Evolutionary conservation across 2,329 filamentous ascomycete genomes (phyloP).

Genomic region (Bimuria novae-zelandiae): DNA sequence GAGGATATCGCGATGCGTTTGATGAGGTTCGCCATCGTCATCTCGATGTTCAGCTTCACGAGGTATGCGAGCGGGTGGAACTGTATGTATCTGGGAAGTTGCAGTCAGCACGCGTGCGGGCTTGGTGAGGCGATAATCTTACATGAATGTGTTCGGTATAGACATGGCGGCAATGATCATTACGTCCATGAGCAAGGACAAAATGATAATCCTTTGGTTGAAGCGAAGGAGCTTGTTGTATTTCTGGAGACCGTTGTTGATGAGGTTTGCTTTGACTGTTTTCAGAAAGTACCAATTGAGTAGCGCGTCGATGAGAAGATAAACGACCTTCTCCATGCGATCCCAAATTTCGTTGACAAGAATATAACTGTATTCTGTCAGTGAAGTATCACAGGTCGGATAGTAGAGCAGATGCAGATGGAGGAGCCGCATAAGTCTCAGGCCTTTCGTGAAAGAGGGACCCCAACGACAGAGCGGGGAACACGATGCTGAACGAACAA

Average conservation of each 20-base stretch:
- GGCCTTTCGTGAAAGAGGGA: no score
- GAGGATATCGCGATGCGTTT: constrained; percentile 41
- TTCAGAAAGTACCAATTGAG: constrained; percentile 49
- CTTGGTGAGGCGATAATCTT: constrained; percentile 14
- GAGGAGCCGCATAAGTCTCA: no score
- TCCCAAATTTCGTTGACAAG: constrained; percentile 47
- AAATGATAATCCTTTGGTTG: constrained; percentile 55
- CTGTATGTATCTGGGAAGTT: constrained; percentile 49
- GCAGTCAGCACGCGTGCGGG: neutral
- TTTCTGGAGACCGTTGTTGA: constrained; percentile 56
- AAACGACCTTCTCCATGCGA: constrained; percentile 44
- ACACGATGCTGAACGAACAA: neutral
- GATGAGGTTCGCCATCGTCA: neutral
- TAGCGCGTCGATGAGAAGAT: constrained; percentile 42
- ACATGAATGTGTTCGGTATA: constrained; percentile 53
- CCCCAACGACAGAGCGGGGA: neutral
- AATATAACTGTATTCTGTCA: constrained; percentile 27
- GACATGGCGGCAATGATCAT: constrained; percentile 56
- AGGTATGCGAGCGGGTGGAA: constrained; percentile 9
- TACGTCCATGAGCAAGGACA: constrained; percentile 58
- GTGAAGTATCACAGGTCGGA: neutral
- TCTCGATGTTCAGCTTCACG: constrained; percentile 24
- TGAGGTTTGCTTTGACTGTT: constrained; percentile 53
- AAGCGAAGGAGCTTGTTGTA: constrained; percentile 57
- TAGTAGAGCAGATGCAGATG: no score